Evolutionary conservation across 2,329 filamentous ascomycete species (phyloP).

Genomic region (Verruconis gallopava): DNA sequence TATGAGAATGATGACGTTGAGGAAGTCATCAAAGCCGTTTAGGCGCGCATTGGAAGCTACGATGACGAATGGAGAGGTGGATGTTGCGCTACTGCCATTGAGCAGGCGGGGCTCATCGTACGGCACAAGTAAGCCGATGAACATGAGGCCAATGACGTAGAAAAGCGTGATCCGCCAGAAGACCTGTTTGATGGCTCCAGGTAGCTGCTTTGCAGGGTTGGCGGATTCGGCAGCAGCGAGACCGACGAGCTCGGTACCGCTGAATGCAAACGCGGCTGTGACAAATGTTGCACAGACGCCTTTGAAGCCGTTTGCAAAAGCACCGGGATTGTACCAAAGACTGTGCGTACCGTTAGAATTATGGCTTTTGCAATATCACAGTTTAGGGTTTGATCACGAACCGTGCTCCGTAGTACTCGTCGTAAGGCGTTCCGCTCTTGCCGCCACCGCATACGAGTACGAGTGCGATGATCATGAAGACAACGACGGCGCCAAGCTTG

Average conservation of each 20-base stretch:
- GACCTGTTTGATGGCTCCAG: conserved; percentile 11
- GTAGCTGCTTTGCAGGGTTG: conserved; percentile 32
- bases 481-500: conserved; percentile 23
- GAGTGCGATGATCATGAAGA: conserved; percentile 23
- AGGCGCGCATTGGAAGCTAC: conserved; percentile 10
- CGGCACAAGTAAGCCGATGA: conserved; percentile 10
- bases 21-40: conserved; percentile 10
- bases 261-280: conserved; percentile 57
- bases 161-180: conserved; percentile 12
- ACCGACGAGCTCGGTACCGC: conserved; percentile 55
- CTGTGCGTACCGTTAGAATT: too few species aligned
- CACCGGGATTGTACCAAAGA: conserved; percentile 39
- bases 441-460: conserved; percentile 11
- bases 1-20: conserved; percentile 12
- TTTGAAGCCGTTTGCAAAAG: conserved; percentile 64
- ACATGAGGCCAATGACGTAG: conserved; percentile 10
- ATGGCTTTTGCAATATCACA: too few species aligned
- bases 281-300: conserved; percentile 70
- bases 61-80: conserved; percentile 12
- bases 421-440: conserved; percentile 11
- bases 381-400: too few species aligned
- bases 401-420: conserved; percentile 10
- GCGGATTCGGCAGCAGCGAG: conserved; percentile 45
- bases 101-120: conserved; percentile 9
- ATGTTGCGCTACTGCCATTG: conserved; percentile 2